phyloP scores from a whole-genome alignment of 1,284 basidiomycete genomes.

The Ustilago loliicola region DNA sequence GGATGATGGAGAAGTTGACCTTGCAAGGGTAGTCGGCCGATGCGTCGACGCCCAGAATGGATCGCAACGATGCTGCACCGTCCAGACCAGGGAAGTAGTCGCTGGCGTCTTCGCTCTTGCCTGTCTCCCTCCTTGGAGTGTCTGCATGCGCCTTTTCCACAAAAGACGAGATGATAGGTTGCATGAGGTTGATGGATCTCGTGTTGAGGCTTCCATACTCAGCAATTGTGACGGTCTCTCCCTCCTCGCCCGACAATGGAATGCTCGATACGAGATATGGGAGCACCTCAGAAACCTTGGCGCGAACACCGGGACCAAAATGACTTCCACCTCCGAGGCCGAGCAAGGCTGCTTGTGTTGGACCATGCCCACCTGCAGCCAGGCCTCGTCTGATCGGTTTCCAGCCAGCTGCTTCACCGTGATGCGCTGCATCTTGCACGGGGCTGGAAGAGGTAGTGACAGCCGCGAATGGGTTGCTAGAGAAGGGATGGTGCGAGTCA shows the following conservation, averaged over 20 bases:
- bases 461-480: conserved; percentile 39
- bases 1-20: conserved; percentile 68
- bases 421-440: conserved; percentile 26
- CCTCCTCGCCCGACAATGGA: conserved; percentile 53
- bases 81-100: conserved; percentile 45
- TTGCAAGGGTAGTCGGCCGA: conserved; percentile 44
- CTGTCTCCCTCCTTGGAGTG: conserved; percentile 28
- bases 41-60: conserved; percentile 40
- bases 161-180: conserved; percentile 67
- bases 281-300: conserved; percentile 65
- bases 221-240: conserved; percentile 65
- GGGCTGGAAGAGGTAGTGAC: conserved; percentile 35
- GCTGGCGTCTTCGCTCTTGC: conserved; percentile 25
- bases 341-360: conserved; percentile 43
- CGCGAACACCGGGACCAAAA: conserved; percentile 68
- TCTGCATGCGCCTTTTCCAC: conserved; percentile 39
- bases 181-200: conserved; percentile 67
- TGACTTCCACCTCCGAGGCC: conserved; percentile 62
- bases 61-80: conserved; percentile 34
- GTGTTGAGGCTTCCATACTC: conserved; percentile 71
- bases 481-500: conserved; percentile 31
- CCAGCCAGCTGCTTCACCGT: conserved; percentile 34
- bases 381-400: conserved; percentile 29
- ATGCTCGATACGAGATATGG: conserved; percentile 55
- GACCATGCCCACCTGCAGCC: conserved; percentile 33